Conservation (phyloP, 2,329 filamentous ascomycete species). For the Fonsecaea nubica region DNA sequence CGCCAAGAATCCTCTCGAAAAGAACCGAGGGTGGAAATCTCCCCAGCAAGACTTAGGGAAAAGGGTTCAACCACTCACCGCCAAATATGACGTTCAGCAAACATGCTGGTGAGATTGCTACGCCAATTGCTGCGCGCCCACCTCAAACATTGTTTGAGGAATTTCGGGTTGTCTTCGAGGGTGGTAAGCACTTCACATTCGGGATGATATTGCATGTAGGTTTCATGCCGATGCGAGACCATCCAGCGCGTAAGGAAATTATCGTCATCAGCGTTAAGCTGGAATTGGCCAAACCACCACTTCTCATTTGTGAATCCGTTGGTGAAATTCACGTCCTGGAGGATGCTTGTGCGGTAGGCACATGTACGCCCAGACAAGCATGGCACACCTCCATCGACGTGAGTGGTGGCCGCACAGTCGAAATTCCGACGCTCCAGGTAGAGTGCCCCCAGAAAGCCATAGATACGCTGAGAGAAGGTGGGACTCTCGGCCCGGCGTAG, state of each 20-base stretch:
- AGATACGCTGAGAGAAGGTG: constrained; percentile 68
- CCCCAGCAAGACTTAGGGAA: no score
- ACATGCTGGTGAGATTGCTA: constrained; percentile 90
- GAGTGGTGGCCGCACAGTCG: constrained; percentile 93
- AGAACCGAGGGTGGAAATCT: constrained; percentile 26
- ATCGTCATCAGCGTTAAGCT: constrained; percentile 94
- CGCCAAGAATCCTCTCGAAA: constrained; percentile 19
- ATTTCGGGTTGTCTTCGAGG: constrained; percentile 85
- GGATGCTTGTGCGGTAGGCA: constrained; percentile 86
- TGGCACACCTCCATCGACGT: constrained; percentile 93
- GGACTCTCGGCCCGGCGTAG: constrained; percentile 72
- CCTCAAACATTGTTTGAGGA: constrained; percentile 88
- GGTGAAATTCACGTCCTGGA: constrained; percentile 83
- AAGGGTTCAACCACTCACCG: constrained; percentile 64
- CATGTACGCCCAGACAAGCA: constrained; percentile 95
- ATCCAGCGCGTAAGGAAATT: constrained; percentile 98
- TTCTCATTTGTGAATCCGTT: constrained; percentile 90
- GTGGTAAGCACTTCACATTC: constrained; percentile 94
- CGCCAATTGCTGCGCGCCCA: constrained; percentile 99
- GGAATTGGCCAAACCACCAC: constrained; percentile 78
- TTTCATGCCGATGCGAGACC: constrained; percentile 89
- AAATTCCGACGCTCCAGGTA: constrained; percentile 96
- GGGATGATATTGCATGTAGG: constrained; percentile 90
- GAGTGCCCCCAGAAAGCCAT: constrained; percentile 87
- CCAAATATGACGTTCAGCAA: constrained; percentile 83